Percentiles rank a stretch among this genome's conserved stretches.
Evolutionary conservation across 257 asterid genomes (phyloP).

Genomic region (Anisodus acutangulus): DNA sequence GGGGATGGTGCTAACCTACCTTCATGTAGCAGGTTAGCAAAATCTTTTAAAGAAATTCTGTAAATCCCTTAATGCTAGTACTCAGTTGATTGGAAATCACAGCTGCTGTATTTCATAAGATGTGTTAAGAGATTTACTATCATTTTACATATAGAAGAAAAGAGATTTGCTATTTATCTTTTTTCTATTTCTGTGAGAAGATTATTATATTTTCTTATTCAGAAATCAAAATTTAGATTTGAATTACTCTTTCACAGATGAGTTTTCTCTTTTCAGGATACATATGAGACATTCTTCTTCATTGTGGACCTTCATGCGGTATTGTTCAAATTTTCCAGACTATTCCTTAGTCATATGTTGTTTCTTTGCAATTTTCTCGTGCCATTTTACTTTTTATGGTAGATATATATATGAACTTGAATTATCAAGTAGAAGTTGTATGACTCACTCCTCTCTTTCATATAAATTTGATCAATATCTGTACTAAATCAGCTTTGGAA

Average conservation of each 20-base stretch:
- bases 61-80: neutral
- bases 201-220: constrained; percentile 15
- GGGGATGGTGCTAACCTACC: too few relatives aligned
- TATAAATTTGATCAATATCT: neutral
- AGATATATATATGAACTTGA: constrained; percentile 3
- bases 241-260: neutral
- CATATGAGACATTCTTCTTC: constrained; percentile 84
- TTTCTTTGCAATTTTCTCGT: constrained; percentile 15
- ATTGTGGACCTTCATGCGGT: constrained; percentile 99
- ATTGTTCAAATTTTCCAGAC: constrained; percentile 31
- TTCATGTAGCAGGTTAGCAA: too few relatives aligned
- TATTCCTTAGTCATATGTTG: constrained; percentile 28
- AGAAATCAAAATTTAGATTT: neutral
- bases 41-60: neutral
- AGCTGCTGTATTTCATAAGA: neutral
- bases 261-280: constrained; percentile 68
- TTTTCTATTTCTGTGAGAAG: neutral
- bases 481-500: neutral
- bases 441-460: neutral
- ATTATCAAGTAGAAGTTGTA: neutral
- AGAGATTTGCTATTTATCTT: neutral
- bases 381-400: neutral
- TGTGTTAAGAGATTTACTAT: neutral
- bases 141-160: neutral
- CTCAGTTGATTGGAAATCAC: neutral